phyloP scores from a whole-genome alignment of 73 alveolate species.

The Uronychia setigera region DNA sequence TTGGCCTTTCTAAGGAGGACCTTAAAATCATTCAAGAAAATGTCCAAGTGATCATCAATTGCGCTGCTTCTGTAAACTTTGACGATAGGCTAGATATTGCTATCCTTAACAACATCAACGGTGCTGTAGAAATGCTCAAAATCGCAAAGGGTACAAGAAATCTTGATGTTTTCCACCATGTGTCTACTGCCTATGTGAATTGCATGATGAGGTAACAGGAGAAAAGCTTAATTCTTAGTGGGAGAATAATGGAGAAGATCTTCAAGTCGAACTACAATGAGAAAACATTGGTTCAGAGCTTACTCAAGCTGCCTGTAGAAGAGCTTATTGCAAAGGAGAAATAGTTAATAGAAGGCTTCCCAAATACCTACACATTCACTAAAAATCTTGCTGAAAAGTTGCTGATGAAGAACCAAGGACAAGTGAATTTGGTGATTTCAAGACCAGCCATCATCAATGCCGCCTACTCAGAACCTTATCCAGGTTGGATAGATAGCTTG shows the following conservation, averaged over 20 bases:
- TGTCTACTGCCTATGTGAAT: constrained; percentile 64
- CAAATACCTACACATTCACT: constrained; percentile 90
- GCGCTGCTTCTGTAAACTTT: constrained; percentile 71
- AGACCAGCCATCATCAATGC: constrained; percentile 92
- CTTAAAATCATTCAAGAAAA: constrained; percentile 7
- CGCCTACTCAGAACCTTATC: constrained; percentile 80
- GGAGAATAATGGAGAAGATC: constrained; percentile 10
- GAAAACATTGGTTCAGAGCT: not conserved
- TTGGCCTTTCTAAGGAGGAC: constrained; percentile 27
- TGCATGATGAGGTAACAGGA: not conserved
- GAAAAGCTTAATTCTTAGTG: constrained; percentile 8
- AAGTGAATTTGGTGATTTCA: constrained; percentile 67
- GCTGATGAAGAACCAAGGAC: constrained; percentile 54
- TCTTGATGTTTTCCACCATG: constrained; percentile 49
- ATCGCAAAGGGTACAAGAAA: constrained; percentile 49
- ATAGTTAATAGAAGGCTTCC: constrained; percentile 26
- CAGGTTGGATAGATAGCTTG: constrained; percentile 95
- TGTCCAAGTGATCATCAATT: constrained; percentile 48
- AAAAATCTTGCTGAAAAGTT: constrained; percentile 85
- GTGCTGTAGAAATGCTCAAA: constrained; percentile 52
- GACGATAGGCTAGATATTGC: constrained; percentile 52
- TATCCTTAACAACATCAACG: constrained; percentile 49
- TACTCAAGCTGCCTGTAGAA: not conserved
- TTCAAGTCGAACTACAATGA: not conserved
- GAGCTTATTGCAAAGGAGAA: not conserved